Evolutionary conservation across 2,329 filamentous ascomycete genomes (phyloP), one percentile per base, ranked within the genome.

Genomic region (Diaporthe sp.): DNA sequence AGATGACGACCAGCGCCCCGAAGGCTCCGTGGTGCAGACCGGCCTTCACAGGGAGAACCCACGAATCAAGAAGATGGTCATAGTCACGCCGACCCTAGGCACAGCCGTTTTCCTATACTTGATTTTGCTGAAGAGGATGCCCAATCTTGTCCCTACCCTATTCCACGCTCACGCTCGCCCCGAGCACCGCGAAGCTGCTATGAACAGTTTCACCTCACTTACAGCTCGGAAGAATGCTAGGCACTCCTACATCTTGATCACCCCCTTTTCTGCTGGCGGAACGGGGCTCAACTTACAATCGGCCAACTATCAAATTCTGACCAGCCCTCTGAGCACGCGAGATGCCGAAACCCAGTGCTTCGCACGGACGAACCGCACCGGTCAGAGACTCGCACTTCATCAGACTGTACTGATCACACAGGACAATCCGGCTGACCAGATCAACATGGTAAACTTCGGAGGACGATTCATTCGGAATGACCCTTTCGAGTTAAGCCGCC

Each of bases 51-150:
- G n/a, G n/a, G n/a, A n/a, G n/a, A n/a, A n/a, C n/a, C n/a, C n/a
- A n/a, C n/a, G n/a, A n/a, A n/a, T n/a, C n/a, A n/a, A 71, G 28
- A 71, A 71, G 3, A 71, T 71, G 53, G 53, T 71, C 0, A 71
- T 71, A 17, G 13, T 60, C 20, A 71, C 68, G 0, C 68, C 68
- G 1, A 60, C 25, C 0, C 31, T 71, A 0, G 68, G 25, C 1
- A 60, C 68, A 2, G 68, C 68, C 1, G 42, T 60, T 2, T 49
- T 44, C 4, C 39, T 71, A 0, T 49, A 49, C 4, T 8, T 57
- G 3, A 25, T 37, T n/a, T 6, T 71, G 0, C 12, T 37, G 12
- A 47, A 60, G 22, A 39, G 20, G 0, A 4, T 47, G 4, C 25
- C 51, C 0, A 3, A 10, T 1, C 9, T 71, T 2, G 7, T 12